Base-by-base conservation (phyloP, 345 rosid genomes). In the Linum lewisii region DNA sequence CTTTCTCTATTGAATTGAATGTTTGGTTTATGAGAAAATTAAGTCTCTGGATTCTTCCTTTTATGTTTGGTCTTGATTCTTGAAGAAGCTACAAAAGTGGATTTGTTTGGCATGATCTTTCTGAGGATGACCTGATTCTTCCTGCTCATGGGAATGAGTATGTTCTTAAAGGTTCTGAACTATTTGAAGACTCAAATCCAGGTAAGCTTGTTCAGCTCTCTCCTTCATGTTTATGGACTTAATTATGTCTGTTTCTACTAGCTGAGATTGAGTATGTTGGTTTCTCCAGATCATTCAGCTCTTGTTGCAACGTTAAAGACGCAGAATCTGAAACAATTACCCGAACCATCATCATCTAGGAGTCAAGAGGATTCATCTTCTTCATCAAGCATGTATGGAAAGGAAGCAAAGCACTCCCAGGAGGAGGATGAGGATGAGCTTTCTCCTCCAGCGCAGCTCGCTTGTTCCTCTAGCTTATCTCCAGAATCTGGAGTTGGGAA, bases 21-120 rank as follows among this genome's bases (percentile, higher is more conserved):
- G 25, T 51, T 71, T 65, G 67, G 21, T 45, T 65, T 67, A 57
- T 9, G 50, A 57, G 59, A 53, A 62, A 65, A 21, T 1, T 9
- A 19, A 11, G 55, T 24, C 4, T 25, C 55, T 24, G 29, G 26
- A 54, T 15, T 22, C 6, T 29, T 50, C 24, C 1, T 5, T 21
- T 16, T 49, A 25, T 22, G 59, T 24, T 20, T 65, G 14, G 51
- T 29, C 19, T 47, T 54, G 15, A 0, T 65, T 20, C 51, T 65
- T 64, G 78, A 81, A 94, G 96, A 75, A 90, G 87, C 87, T 94
- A 85, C 72, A 94, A 87, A 75, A 93, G 81, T 75, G 99, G 97
- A 69, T 89, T 82, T 73, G 97, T 93, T 6, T 93, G 99, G 99
- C 96, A 93, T 71, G 99, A 93, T 61, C 88, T 93, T 5, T 68